phyloP scores from a whole-genome alignment of 352 stramenopile genomes.

The Phytophthora pinifolia region DNA sequence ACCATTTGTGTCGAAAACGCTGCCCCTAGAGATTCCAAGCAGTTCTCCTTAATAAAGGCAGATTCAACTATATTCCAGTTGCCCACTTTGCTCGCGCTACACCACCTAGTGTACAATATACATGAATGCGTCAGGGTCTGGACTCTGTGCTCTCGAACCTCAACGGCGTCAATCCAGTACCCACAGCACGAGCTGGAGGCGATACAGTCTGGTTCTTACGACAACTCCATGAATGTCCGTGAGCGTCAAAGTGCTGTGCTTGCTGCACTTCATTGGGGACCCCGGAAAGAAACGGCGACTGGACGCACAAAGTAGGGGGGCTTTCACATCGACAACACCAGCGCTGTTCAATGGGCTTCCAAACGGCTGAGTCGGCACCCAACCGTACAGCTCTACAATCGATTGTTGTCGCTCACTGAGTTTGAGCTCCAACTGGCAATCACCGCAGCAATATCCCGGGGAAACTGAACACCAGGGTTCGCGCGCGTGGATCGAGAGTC shows the following conservation, averaged over 20 bases:
- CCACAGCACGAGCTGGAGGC: not conserved
- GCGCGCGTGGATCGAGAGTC: conserved; percentile 1
- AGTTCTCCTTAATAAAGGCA: not conserved
- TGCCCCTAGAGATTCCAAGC: conserved; percentile 5
- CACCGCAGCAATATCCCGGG: conserved; percentile 24
- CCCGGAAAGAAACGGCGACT: not conserved
- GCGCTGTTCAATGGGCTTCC: conserved; percentile 13
- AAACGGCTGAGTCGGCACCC: not conserved
- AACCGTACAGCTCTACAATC: conserved; percentile 9
- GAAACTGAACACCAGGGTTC: conserved; percentile 13
- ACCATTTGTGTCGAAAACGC: not conserved
- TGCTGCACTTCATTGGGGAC: conserved; percentile 16
- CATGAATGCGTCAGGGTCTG: conserved; percentile 21
- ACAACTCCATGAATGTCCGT: conserved; percentile 23
- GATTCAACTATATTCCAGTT: conserved; percentile 17
- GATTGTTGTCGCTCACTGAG: conserved; percentile 21
- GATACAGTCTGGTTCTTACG: not conserved
- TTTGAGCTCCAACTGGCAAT: conserved; percentile 11
- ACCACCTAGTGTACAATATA: conserved; percentile 8
- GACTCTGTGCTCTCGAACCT: too few species aligned
- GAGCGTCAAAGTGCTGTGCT: conserved; percentile 16
- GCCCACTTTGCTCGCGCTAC: not conserved
- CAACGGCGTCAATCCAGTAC: conserved; percentile 8
- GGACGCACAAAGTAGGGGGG: not conserved
- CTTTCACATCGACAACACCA: conserved; percentile 24